Evolutionary conservation across 768 basidiomycete genomes (phyloP).

Genomic region (Tulasnella sp.): DNA sequence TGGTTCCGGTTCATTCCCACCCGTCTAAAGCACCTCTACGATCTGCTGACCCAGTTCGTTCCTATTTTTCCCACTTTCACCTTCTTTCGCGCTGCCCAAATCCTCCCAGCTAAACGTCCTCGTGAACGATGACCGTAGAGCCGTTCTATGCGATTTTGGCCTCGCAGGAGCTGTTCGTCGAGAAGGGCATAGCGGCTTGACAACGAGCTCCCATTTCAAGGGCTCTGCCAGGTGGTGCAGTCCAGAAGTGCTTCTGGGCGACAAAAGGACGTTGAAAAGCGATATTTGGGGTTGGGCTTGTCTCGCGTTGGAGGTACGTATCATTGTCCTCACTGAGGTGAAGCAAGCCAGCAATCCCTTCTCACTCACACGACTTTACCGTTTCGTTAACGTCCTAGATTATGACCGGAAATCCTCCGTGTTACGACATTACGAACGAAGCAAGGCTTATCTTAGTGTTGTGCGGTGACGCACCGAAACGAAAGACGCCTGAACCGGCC

Average conservation of each 20-base stretch:
- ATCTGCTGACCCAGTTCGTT: neutral
- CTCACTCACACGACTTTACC: neutral
- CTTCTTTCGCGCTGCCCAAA: neutral
- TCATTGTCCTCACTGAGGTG: neutral
- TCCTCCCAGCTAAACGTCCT: conserved; percentile 1
- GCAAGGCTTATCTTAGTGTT: neutral
- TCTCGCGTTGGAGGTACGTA: neutral
- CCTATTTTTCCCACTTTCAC: neutral
- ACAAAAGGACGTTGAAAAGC: neutral
- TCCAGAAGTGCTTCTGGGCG: neutral
- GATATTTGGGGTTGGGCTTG: neutral
- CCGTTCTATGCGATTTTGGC: neutral
- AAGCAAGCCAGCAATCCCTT: too few species aligned
- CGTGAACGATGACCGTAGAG: neutral
- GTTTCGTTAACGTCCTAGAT: neutral
- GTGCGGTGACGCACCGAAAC: neutral
- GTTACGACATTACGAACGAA: neutral
- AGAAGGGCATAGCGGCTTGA: neutral
- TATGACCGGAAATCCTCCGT: neutral
- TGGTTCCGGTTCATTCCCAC: neutral
- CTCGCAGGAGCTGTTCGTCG: neutral
- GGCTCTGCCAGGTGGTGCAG: neutral
- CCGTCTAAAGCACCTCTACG: neutral
- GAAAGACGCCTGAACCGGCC: neutral
- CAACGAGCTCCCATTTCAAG: neutral